phyloP scores from a whole-genome alignment of 805 yeast genomes.

The Saccharomycopsis malanga region DNA sequence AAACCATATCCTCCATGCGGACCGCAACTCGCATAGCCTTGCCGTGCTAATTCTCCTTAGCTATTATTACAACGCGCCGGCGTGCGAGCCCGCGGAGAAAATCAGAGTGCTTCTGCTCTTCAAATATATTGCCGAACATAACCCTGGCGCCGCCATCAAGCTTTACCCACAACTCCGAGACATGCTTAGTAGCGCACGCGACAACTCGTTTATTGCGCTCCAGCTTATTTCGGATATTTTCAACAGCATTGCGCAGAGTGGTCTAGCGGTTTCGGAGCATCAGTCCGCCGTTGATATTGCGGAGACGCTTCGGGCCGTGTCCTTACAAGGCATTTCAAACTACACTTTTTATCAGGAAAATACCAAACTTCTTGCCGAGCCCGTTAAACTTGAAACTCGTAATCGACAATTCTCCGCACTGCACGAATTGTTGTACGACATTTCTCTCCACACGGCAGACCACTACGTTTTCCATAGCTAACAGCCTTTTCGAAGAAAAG shows the following conservation, averaged over 20 bases:
- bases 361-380: too few species aligned
- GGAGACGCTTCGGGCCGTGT: not conserved
- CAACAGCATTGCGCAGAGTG: not conserved
- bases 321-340: not conserved
- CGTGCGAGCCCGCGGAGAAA: slow-evolving; percentile 2
- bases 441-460: too few species aligned
- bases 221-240: slow-evolving; percentile 1
- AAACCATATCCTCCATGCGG: not conserved
- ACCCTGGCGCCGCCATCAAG: not conserved
- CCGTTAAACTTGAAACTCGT: too few species aligned
- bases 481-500: too few species aligned
- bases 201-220: slow-evolving; percentile 2
- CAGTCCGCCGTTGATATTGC: not conserved
- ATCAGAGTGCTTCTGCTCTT: slow-evolving; percentile 5
- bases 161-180: not conserved
- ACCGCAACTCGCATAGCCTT: not conserved
- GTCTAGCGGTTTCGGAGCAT: not conserved
- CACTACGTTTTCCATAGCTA: too few species aligned
- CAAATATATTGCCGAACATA: slow-evolving; percentile 9
- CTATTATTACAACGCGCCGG: not conserved
- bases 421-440: too few species aligned
- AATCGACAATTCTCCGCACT: too few species aligned
- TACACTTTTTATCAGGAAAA: not conserved
- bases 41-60: slow-evolving; percentile 1
- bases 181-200: not conserved